Base-by-base conservation (phyloP, 129 eudicot genomes). In the Silybum marianum region DNA sequence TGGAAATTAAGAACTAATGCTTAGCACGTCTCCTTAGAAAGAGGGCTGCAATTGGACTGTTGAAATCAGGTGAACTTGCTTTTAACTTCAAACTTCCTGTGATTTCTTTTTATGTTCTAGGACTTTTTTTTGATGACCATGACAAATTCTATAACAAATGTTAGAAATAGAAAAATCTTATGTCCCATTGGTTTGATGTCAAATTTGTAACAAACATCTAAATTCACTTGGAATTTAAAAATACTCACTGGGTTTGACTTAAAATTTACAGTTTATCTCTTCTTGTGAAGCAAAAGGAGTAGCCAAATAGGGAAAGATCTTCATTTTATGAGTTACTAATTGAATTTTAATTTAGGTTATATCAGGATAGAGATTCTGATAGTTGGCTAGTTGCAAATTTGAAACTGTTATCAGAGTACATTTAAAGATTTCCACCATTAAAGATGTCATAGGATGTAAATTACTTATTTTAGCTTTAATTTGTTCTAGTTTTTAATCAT, bases 1-100 rank as follows among this genome's bases (percentile, higher is more conserved):
- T 54, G 44, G 16, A 18, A 14, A 3, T 58, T n/a, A 46, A 40
- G 6, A 80, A 80, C 22, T 69, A 69, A 36, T 68, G 65, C 21
- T 77, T 65, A 77, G 60, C 13, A 5, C 13, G 72, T 63, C 39
- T 0, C 21, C 13, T 77, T 77, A 21, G 38, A 40, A 78, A 9
- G 75, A 67, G 67, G 25, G 24, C 40, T 24, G 66, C 25, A 78
- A 7, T 40, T 78, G 19, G 74, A 67, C 67, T 66, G 39, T 42
- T 67, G 18, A 13, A 36, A 16, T 40, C 72, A 7, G 26, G 19
- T 58, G 25, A 54, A 60, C 40, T 58, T 60, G 36, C 26, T 76
- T 76, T 38, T 76, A 34, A 22, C 80, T 76, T 76, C 46, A 78
- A 78, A 25, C 74, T 32, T 78, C 39, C 25, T 4, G 65, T 65